phyloP scores from a whole-genome alignment of 768 basidiomycete species.

The Trametes villosa region DNA sequence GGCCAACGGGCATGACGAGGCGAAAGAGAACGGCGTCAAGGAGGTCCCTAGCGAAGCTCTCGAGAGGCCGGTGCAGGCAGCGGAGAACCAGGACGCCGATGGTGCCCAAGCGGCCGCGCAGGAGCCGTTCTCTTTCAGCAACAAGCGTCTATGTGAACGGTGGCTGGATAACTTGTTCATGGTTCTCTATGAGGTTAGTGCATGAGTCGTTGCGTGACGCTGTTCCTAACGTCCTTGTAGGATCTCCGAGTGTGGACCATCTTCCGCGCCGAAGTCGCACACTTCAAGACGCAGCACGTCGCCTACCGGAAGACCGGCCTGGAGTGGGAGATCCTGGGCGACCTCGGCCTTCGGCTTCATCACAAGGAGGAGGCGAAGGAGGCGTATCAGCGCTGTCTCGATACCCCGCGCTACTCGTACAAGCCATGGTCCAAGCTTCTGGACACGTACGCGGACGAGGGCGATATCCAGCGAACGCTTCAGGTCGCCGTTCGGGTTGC shows the following conservation, averaged over 20 bases:
- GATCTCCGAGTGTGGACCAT: conserved; percentile 99
- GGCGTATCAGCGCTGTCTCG: conserved; percentile 93
- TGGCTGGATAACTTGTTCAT: conserved; percentile 99
- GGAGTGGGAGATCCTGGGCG: conserved; percentile 99
- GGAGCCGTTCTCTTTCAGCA: conserved; percentile 89
- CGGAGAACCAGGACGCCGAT: conserved; percentile 36
- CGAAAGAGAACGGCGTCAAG: conserved; percentile 38
- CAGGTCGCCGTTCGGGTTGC: conserved; percentile 93
- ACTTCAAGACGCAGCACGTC: conserved; percentile 98
- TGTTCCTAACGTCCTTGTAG: conserved; percentile 42
- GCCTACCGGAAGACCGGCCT: conserved; percentile 96
- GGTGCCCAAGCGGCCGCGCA: conserved; percentile 32
- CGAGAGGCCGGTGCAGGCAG: conserved; percentile 50
- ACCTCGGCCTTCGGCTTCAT: conserved; percentile 88
- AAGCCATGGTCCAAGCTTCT: conserved; percentile 95
- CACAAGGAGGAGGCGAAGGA: conserved; percentile 99
- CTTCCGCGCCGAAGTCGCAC: conserved; percentile 96
- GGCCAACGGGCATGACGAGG: conserved; percentile 53
- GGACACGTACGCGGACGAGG: conserved; percentile 97
- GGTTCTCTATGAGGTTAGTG: conserved; percentile 91
- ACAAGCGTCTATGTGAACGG: conserved; percentile 94
- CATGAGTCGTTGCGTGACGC: not conserved
- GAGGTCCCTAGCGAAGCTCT: conserved; percentile 34
- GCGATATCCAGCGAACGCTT: conserved; percentile 87
- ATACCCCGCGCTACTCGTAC: conserved; percentile 79